Conservation (phyloP, 2,329 filamentous ascomycete species). For the Magnaporthales sp. region DNA sequence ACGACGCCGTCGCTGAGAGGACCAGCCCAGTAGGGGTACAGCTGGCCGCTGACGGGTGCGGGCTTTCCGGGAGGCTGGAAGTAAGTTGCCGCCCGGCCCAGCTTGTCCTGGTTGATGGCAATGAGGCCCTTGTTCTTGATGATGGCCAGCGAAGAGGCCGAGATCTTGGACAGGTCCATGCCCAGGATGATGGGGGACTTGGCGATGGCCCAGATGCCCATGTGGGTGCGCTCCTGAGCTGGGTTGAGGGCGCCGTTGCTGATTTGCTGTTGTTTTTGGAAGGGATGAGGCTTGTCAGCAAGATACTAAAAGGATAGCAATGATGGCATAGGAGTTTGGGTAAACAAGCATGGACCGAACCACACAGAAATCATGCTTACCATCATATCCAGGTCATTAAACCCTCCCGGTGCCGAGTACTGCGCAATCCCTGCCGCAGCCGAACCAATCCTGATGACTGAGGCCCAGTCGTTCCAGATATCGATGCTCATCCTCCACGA, state of each 20-base stretch:
- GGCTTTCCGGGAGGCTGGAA: slow-evolving; percentile 18
- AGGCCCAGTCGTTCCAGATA: slow-evolving; percentile 20
- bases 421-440: slow-evolving; percentile 9
- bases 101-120: slow-evolving; percentile 18
- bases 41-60: slow-evolving; percentile 31
- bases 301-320: background rate
- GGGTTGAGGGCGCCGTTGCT: slow-evolving; percentile 12
- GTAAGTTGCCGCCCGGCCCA: slow-evolving; percentile 15
- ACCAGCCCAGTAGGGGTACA: slow-evolving; percentile 32
- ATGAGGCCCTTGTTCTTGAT: slow-evolving; percentile 17
- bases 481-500: slow-evolving; percentile 34
- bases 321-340: background rate
- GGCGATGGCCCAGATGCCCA: slow-evolving; percentile 19
- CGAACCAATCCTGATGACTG: slow-evolving; percentile 10
- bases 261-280: slow-evolving; percentile 7
- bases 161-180: slow-evolving; percentile 16
- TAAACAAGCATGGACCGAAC: too few species aligned
- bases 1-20: slow-evolving; percentile 24
- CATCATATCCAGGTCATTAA: slow-evolving; percentile 21
- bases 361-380: slow-evolving; percentile 1
- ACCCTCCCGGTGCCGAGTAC: slow-evolving; percentile 17
- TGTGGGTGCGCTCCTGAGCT: slow-evolving; percentile 16
- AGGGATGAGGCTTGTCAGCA: background rate
- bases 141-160: slow-evolving; percentile 11
- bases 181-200: slow-evolving; percentile 19